A percentile compares a stretch with the other conserved stretches of the same genome.
These are phyloP conservation scores for Penicillium silybi DNA, from an alignment of 495 filamentous ascomycete genomes.

Conservation along the genomic window DNA sequence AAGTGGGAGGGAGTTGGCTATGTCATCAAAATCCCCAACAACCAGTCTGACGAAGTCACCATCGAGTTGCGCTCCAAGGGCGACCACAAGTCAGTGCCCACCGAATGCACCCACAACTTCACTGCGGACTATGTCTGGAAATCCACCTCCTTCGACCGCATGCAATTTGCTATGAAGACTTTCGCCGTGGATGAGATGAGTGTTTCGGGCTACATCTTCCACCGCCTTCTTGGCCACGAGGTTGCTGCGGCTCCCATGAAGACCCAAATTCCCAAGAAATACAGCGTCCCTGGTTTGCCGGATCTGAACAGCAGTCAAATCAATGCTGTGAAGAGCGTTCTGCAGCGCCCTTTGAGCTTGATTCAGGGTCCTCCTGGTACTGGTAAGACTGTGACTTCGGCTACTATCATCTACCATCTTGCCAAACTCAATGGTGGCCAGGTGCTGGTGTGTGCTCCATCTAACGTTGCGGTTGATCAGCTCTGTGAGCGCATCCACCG, in stretches of 20 bases:
- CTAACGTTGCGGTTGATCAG: slow-evolving; percentile 98
- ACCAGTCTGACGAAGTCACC: slow-evolving; percentile 96
- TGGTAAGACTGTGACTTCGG: slow-evolving; percentile 98
- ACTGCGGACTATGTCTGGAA: slow-evolving; percentile 99
- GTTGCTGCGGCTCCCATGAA: slow-evolving; percentile 96
- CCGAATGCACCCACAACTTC: slow-evolving; percentile 97
- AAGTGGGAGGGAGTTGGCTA: slow-evolving; percentile 99
- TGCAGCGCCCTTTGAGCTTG: slow-evolving; percentile 87
- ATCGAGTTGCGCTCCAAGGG: slow-evolving; percentile 89
- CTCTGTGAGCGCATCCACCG: slow-evolving; percentile 96
- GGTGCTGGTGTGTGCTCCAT: slow-evolving; percentile 94
- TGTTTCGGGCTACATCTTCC: slow-evolving; percentile 98
- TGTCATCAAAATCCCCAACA: slow-evolving; percentile 99
- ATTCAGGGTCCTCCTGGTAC: slow-evolving; percentile 98
- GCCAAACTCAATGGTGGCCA: slow-evolving; percentile 93
- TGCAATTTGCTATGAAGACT: slow-evolving; percentile 99
- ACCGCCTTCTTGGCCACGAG: slow-evolving; percentile 93
- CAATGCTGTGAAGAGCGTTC: slow-evolving; percentile 90
- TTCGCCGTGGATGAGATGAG: slow-evolving; percentile 98
- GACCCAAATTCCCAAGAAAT: slow-evolving; percentile 93
- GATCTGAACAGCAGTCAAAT: slow-evolving; percentile 97
- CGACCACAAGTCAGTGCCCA: slow-evolving; percentile 90
- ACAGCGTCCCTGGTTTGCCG: slow-evolving; percentile 90
- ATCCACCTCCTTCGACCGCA: slow-evolving; percentile 96
- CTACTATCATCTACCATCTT: slow-evolving; percentile 97